Evolutionary conservation across 805 yeast genomes (phyloP), one percentile per base, ranked within the genome.

Genomic region (Suhomyces emberorum): DNA sequence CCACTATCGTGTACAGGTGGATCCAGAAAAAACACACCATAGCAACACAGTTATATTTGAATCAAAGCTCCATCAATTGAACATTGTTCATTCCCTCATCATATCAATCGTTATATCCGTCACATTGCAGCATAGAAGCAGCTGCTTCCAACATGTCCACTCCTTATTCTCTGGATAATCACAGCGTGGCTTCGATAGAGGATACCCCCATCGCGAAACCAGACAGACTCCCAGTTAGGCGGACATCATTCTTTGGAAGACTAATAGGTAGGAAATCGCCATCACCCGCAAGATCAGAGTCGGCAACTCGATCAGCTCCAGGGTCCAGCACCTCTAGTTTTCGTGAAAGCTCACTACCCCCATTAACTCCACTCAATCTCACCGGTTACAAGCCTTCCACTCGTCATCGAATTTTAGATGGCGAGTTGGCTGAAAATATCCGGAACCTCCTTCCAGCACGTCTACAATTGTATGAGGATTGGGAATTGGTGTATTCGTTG

Each of bases 401-500:
- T 0, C 74, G 69, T 40, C 77, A 77, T 42, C 67, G 71, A 44
- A 61, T 91, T 7, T 51, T 91, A 38, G 65, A 69, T n/a, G 51
- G 52, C 5, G 83, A 76, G 33, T 62, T 91, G 50, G 93, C 93
- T 1, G 83, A 75, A 39, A 88, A 87, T 37, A 71, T 91, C 23
- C 69, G 96, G 30, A 65, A 69, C 18, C 70, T 87, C 35, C 56
- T 93, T 41, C 96, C 97, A 0, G 72, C 86, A 4, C 68, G 97
- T 31, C 65, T 85, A 26, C 96, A 88, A 55, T 67, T 91, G 16
- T 77, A 77, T 42, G 81, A 83, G 25, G 73, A 74, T 4, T 93
- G 98, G 98, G 60, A 72, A 4, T 59, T 93, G 33, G 58, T 80
- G 2, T 91, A 89, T 55, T 82, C 93, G n/a, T 61, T 87, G 42